Conservation (phyloP, 139 green algal species). For the Picochlorum sp. region DNA sequence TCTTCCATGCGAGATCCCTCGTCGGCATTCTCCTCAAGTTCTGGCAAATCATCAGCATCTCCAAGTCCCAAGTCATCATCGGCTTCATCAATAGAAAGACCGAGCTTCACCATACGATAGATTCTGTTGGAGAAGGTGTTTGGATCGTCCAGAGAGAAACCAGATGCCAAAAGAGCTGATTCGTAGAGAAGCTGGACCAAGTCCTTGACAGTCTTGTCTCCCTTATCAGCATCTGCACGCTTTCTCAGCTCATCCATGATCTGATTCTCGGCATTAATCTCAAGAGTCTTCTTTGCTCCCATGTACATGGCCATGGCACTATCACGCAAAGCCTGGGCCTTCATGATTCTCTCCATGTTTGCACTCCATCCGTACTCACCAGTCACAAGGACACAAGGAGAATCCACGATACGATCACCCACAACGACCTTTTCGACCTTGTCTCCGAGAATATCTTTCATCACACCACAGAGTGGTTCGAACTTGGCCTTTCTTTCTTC, state of each 20-base stretch:
- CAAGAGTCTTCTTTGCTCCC: slow-evolving; percentile 97
- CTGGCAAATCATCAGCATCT: slow-evolving; percentile 74
- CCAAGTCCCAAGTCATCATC: slow-evolving; percentile 43
- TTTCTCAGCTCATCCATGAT: slow-evolving; percentile 80
- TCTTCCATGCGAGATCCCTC: slow-evolving; percentile 98
- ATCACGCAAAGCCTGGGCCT: slow-evolving; percentile 94
- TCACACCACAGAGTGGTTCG: slow-evolving; percentile 85
- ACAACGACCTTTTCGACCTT: slow-evolving; percentile 87
- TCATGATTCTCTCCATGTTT: slow-evolving; percentile 99
- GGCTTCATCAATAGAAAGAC: slow-evolving; percentile 92
- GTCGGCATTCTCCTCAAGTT: slow-evolving; percentile 88
- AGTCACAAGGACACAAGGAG: slow-evolving; percentile 97
- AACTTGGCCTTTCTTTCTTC: slow-evolving; percentile 95
- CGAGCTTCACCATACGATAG: slow-evolving; percentile 99
- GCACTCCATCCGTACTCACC: slow-evolving; percentile 98
- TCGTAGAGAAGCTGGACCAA: slow-evolving; percentile 97
- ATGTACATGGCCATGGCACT: slow-evolving; percentile 96
- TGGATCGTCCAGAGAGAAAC: slow-evolving; percentile 97
- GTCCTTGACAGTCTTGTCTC: slow-evolving; percentile 99
- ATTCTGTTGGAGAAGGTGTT: slow-evolving; percentile 95
- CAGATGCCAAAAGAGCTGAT: slow-evolving; percentile 90
- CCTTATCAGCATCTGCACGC: slow-evolving; percentile 30
- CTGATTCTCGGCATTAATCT: slow-evolving; percentile 97
- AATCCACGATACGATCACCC: slow-evolving; percentile 97
- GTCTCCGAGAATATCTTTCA: slow-evolving; percentile 99